Conservation (phyloP, 106 monocot genomes). For the Platanthera guangdongensis region DNA sequence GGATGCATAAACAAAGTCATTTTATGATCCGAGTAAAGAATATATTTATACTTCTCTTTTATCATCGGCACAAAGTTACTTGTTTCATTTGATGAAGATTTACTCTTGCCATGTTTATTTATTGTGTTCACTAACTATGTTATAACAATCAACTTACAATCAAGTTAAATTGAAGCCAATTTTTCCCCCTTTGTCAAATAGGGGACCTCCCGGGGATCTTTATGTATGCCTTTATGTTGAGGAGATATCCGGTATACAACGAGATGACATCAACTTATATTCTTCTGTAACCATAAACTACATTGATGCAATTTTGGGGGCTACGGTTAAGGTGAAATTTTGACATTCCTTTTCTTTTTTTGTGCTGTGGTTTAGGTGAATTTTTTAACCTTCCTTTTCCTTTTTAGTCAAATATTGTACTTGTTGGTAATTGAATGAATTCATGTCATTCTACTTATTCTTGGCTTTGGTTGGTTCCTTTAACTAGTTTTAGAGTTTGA, state of each 20-base stretch:
- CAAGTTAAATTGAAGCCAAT: not conserved
- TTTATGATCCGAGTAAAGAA: not conserved
- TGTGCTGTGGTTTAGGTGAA: too few relatives aligned
- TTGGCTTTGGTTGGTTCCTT: not conserved
- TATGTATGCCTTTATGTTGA: slow-evolving; percentile 87
- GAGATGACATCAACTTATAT: slow-evolving; percentile 80
- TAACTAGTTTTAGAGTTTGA: not conserved
- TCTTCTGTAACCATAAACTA: slow-evolving; percentile 80
- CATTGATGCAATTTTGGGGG: slow-evolving; percentile 86
- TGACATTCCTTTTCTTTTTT: slow-evolving; percentile 4
- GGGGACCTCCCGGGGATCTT: slow-evolving; percentile 95
- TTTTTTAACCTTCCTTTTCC: not conserved
- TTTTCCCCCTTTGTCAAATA: slow-evolving; percentile 16
- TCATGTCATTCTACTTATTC: not conserved
- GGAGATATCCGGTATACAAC: slow-evolving; percentile 81
- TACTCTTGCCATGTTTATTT: not conserved
- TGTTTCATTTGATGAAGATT: not conserved
- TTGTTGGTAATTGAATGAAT: not conserved
- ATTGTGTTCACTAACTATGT: not conserved
- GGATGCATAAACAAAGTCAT: not conserved
- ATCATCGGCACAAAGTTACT: not conserved
- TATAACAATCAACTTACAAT: not conserved
- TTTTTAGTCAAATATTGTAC: not conserved
- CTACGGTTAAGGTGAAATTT: slow-evolving; percentile 61
- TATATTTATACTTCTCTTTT: not conserved